Conservation (phyloP, 805 yeast species). For the Starmerella apis region DNA sequence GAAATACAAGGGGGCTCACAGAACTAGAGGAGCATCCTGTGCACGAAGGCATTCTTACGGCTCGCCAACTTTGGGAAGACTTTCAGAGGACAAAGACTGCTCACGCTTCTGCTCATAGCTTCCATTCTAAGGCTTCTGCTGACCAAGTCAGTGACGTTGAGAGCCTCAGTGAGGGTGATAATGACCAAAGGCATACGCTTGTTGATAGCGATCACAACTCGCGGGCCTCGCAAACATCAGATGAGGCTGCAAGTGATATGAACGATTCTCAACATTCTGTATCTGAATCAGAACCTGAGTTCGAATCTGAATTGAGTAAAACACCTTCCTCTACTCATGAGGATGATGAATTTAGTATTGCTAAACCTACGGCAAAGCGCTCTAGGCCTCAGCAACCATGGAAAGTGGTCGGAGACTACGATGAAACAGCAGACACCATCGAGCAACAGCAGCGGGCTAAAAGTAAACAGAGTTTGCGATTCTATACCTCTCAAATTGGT, state of each 20-base stretch:
- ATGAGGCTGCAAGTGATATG: neutral
- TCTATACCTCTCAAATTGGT: conserved; percentile 94
- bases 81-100: conserved; percentile 39
- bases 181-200: neutral
- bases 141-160: neutral
- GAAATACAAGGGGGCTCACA: conserved; percentile 33
- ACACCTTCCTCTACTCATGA: conserved; percentile 6
- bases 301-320: neutral
- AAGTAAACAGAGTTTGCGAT: conserved; percentile 78
- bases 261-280: neutral
- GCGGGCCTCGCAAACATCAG: neutral
- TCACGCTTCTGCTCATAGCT: conserved; percentile 27
- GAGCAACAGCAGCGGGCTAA: conserved; percentile 48
- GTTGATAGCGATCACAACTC: neutral
- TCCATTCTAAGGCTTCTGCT: neutral
- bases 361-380: conserved; percentile 7
- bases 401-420: conserved; percentile 41
- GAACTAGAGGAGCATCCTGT: conserved; percentile 78
- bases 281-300: conserved; percentile 12
- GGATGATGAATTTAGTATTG: conserved; percentile 22
- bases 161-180: neutral
- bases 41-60: conserved; percentile 72
- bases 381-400: conserved; percentile 17
- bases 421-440: conserved; percentile 67
- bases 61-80: conserved; percentile 84